A percentile compares a stretch with the other conserved stretches of the same genome.
phyloP scores from a whole-genome alignment of 169 alveolate genomes.

The Plasmodium relictum region DNA sequence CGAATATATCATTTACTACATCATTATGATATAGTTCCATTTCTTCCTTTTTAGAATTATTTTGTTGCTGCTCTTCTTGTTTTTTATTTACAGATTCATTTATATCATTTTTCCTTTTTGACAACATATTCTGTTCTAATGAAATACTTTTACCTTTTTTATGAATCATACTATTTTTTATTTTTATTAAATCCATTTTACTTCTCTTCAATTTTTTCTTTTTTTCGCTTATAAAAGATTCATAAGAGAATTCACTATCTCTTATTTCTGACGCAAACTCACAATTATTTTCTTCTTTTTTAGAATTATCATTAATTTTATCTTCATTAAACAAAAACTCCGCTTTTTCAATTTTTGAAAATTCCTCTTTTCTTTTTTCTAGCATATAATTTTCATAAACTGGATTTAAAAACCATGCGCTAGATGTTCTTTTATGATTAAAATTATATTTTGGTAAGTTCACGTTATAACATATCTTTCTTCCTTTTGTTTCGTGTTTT shows the following conservation, averaged over 20 bases:
- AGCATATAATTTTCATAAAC: constrained; percentile 68
- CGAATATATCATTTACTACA: constrained; percentile 19
- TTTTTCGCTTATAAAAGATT: constrained; percentile 66
- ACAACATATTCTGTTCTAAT: neutral
- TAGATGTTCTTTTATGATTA: constrained; percentile 52
- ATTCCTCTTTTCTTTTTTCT: constrained; percentile 22
- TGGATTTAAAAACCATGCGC: constrained; percentile 74
- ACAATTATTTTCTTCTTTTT: constrained; percentile 10
- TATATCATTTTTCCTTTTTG: neutral
- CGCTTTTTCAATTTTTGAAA: constrained; percentile 8
- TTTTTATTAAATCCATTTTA: constrained; percentile 53
- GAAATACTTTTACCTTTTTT: constrained; percentile 7
- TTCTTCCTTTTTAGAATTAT: neutral
- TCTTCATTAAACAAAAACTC: constrained; percentile 49
- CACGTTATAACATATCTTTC: constrained; percentile 33
- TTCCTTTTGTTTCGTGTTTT: constrained; percentile 69
- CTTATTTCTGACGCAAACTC: constrained; percentile 44
- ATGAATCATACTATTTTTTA: constrained; percentile 37
- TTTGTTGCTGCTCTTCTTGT: neutral
- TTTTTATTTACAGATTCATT: neutral
- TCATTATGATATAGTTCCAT: neutral
- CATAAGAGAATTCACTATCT: constrained; percentile 75
- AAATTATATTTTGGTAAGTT: constrained; percentile 59
- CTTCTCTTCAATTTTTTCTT: constrained; percentile 63
- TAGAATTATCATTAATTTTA: neutral